phyloP scores from a whole-genome alignment of 768 basidiomycete species.

The Boletus edulis region DNA sequence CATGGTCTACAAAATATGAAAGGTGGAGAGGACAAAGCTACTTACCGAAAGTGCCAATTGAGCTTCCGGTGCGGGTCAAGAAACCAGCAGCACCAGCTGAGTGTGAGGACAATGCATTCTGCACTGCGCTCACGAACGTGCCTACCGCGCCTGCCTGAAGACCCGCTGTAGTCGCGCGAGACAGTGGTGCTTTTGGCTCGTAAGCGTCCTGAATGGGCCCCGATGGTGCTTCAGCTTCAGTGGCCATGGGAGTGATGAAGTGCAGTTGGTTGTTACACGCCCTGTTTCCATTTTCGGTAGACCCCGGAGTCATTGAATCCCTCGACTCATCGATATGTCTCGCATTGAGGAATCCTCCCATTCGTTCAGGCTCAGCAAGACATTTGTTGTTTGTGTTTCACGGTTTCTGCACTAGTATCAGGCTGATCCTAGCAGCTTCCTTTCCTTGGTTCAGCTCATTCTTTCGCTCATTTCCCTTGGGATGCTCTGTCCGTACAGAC shows the following conservation, averaged over 20 bases:
- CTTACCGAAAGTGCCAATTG: slow-evolving; percentile 90
- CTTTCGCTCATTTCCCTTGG: slow-evolving; percentile 48
- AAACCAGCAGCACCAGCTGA: slow-evolving; percentile 81
- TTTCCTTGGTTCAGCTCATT: slow-evolving; percentile 35
- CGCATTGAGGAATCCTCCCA: slow-evolving; percentile 8
- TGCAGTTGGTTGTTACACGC: background rate
- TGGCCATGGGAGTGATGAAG: slow-evolving; percentile 20
- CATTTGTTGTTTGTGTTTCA: slow-evolving; percentile 41
- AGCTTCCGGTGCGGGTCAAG: slow-evolving; percentile 81
- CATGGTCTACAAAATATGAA: slow-evolving; percentile 2
- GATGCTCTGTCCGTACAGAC: slow-evolving; percentile 35
- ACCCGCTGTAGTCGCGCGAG: slow-evolving; percentile 55
- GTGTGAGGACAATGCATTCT: slow-evolving; percentile 80
- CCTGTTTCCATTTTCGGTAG: slow-evolving; percentile 23
- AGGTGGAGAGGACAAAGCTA: slow-evolving; percentile 4
- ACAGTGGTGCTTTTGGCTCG: slow-evolving; percentile 52
- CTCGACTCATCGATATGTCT: slow-evolving; percentile 1
- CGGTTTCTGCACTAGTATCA: slow-evolving; percentile 1
- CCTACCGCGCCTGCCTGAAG: slow-evolving; percentile 68
- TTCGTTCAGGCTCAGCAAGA: slow-evolving; percentile 43
- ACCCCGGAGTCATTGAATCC: background rate
- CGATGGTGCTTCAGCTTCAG: slow-evolving; percentile 12
- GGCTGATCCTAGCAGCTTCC: slow-evolving; percentile 24
- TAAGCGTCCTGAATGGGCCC: slow-evolving; percentile 27
- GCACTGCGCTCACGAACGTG: slow-evolving; percentile 65